Evolutionary conservation across 2,329 filamentous ascomycete species (phyloP), one percentile per base, ranked within the genome.

Genomic region (Fusarium nematophilum): DNA sequence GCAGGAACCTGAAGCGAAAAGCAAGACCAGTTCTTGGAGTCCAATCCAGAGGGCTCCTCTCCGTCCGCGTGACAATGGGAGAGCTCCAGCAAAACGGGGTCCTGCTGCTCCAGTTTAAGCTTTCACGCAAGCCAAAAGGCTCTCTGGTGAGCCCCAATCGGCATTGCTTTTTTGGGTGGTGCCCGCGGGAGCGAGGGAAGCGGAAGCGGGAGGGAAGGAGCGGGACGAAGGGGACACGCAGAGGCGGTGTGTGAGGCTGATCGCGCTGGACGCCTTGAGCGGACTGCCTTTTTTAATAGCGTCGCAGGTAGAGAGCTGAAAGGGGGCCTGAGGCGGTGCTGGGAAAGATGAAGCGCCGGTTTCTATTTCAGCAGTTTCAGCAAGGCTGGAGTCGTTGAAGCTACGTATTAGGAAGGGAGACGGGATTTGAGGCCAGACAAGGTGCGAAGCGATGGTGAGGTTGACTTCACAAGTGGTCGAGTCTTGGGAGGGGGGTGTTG

Each of bases 191-290:
- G 62, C 58, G 53, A 67, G 56, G 60, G 59, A 52, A 64, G 46
- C 63, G 65, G 65, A 57, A 64, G 45, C 61, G 61, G 61, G 49
- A 64, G 60, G 37, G 49, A 58, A 55, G 65, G 65, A 68, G 63
- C 65, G 65, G 65, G 65, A 68, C 65, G 65, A 58, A 47, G 25
- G 42, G 33, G 40, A 29, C 43, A 58, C 57, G 47, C 63, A 68
- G 63, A 68, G 65, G 65, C 65, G 65, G 59, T 62, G 65, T 68
- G 65, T 45, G 47, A 48, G 49, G 47, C 54, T 68, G 65, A 57
- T 67, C 46, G 50, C 31, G 13, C 26, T 36, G 44, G 38, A 30
- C 47, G 37, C 37, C 60, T 61, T 48, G 56, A 49, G 59, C 38
- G 50, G 46, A 18, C 21, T 51, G 27, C 40, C 34, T 45, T 36